phyloP scores from a whole-genome alignment of 192 early-diverging fungal genomes.

The Anaeromyces robustus region DNA sequence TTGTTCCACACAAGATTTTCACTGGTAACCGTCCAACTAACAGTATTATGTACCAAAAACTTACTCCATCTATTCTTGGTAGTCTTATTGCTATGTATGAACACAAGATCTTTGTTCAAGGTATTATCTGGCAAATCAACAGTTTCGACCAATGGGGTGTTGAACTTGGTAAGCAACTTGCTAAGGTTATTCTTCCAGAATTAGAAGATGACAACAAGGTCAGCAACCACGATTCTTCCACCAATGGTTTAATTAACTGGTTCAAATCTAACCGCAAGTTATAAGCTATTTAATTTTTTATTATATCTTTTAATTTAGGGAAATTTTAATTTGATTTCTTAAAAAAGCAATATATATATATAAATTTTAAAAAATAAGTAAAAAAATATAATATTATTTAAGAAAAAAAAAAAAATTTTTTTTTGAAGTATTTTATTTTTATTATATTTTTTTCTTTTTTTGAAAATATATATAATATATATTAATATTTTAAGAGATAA shows the following conservation, averaged over 20 bases:
- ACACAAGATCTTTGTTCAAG: constrained; percentile 99
- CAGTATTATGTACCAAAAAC: constrained; percentile 82
- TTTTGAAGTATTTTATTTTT: too few species aligned
- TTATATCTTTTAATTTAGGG: not conserved
- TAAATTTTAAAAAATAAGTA: too few species aligned
- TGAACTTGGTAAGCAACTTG: constrained; percentile 96
- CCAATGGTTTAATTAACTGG: constrained; percentile 94
- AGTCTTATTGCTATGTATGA: constrained; percentile 93
- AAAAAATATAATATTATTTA: too few species aligned
- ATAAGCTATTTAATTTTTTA: not conserved
- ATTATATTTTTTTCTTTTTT: too few species aligned
- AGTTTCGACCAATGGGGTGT: constrained; percentile 90
- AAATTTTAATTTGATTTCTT: not conserved
- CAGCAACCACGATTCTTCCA: constrained; percentile 71
- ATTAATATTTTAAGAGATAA: too few species aligned
- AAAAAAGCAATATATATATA: too few species aligned
- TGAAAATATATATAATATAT: too few species aligned
- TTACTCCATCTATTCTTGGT: constrained; percentile 81
- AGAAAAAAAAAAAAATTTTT: too few species aligned
- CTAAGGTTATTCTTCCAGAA: constrained; percentile 90
- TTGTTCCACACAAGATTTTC: constrained; percentile 94
- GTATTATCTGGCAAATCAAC: constrained; percentile 95
- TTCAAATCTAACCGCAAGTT: constrained; percentile 29
- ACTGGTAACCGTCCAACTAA: constrained; percentile 94
- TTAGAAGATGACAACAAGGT: constrained; percentile 43